Evolutionary conservation across 2,329 filamentous ascomycete genomes (phyloP), one percentile per base, ranked within the genome.

Genomic region (Stagonosporopsis rhizophila): DNA sequence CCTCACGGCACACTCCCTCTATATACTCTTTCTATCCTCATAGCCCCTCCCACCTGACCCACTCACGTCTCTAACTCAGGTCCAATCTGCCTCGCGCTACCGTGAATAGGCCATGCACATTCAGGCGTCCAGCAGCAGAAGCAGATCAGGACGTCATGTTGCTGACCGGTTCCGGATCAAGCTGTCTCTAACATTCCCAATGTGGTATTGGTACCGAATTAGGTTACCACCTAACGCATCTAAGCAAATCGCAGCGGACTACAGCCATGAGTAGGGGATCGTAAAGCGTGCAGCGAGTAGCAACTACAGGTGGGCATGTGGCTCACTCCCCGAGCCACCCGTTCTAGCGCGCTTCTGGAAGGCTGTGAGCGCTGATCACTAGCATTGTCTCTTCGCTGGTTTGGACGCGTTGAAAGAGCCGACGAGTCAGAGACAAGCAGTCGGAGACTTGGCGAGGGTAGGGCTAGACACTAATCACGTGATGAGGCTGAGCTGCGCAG

Each of bases 261-360:
- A n/a, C n/a, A n/a, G n/a, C n/a, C n/a, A n/a, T n/a, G n/a, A n/a
- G n/a, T n/a, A n/a, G n/a, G n/a, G n/a, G n/a, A n/a, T n/a, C n/a
- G 6, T 11, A 25, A 25, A 25, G 23, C 7, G 27, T 28, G 27
- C 9, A 28, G 27, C 27, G 27, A 32, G 30, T 32, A 15, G 14
- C 30, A 32, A 14, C 7, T 14, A 32, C 27, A 9, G 27, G 5
- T 28, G 30, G 30, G 30, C 12, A 15, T 32, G 30, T 32, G 30
- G 30, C 30, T 32, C 30, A 38, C 22, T n/a, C 38, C 23, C 44
- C 23, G 46, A 25, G 17, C 14, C 17, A 41, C 22, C 28, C 15
- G 14, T 51, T 51, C 47, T 47, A 51, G 46, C 30, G 53, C 37
- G 34, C 19, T 51, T 51, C 52, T 6, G 7, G 52, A 56, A 56